Percentiles rank a stretch among this genome's conserved stretches.
phyloP scores from a whole-genome alignment of 805 yeast genomes.

The Candida mattraensis region DNA sequence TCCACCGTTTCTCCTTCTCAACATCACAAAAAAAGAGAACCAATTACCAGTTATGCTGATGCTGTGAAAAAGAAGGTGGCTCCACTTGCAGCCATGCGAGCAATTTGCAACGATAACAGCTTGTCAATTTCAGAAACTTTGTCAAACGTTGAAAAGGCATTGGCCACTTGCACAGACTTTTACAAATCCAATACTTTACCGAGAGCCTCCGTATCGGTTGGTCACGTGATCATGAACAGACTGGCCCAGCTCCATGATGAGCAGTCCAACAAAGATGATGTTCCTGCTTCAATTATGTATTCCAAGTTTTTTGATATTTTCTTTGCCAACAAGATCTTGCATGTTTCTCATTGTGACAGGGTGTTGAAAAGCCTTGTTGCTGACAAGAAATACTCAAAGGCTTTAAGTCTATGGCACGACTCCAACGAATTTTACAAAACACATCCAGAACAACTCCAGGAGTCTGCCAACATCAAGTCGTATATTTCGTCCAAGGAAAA shows the following conservation, averaged over 20 bases:
- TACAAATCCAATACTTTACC: conserved; percentile 2
- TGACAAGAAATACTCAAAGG: conserved; percentile 28
- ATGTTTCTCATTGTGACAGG: conserved; percentile 29
- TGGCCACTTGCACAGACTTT: background rate
- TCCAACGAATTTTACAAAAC: background rate
- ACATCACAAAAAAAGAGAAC: too few relatives aligned
- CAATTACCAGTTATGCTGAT: too few relatives aligned
- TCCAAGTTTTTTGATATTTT: conserved; percentile 23
- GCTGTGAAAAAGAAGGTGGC: too few relatives aligned
- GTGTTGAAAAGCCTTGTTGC: conserved; percentile 21
- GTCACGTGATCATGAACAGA: conserved; percentile 10
- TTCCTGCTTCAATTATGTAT: conserved; percentile 24
- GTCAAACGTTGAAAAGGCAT: conserved; percentile 2
- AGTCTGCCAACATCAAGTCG: conserved; percentile 1
- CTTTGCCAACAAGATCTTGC: conserved; percentile 19
- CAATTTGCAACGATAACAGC: conserved; percentile 5
- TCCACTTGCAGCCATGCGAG: conserved; percentile 2
- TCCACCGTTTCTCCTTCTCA: too few relatives aligned
- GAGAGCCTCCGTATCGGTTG: conserved; percentile 5
- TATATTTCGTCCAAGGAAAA: conserved; percentile 6
- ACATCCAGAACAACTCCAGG: background rate
- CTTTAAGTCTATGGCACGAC: conserved; percentile 32
- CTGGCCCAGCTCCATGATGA: conserved; percentile 10
- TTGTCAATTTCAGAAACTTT: conserved; percentile 9
- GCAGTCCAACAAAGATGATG: conserved; percentile 15